A percentile compares a stretch with the other conserved stretches of the same genome.
Evolutionary conservation across 768 basidiomycete genomes (phyloP).

Genomic region (Dioszegia aurantiaca): DNA sequence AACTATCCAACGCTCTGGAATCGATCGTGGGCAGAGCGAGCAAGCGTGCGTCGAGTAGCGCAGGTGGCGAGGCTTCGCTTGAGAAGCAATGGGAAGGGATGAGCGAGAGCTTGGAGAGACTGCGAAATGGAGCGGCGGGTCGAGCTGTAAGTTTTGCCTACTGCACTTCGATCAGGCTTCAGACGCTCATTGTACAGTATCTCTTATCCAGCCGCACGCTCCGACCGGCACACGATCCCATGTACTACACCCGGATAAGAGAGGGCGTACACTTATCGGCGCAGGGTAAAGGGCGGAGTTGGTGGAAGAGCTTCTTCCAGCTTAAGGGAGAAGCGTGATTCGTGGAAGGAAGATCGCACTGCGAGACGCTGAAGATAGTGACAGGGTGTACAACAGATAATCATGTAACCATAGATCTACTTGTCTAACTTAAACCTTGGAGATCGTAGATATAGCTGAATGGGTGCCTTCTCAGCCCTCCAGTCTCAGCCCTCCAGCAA

Average conservation of each 20-base stretch:
- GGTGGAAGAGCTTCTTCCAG: constrained; percentile 51
- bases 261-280: constrained; percentile 43
- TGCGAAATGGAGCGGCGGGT: constrained; percentile 12
- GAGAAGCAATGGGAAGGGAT: constrained; percentile 22
- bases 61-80: neutral
- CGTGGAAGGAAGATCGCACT: too few species aligned
- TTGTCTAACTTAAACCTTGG: too few species aligned
- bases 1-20: constrained; percentile 45
- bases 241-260: constrained; percentile 43
- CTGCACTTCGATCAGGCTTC: too few species aligned
- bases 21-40: constrained; percentile 21
- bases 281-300: constrained; percentile 43
- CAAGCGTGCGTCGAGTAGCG: constrained; percentile 15
- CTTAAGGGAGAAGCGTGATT: constrained; percentile 46
- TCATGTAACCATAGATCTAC: too few species aligned
- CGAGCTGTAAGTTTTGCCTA: constrained; percentile 18
- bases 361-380: too few species aligned
- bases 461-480: too few species aligned
- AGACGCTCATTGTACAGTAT: too few species aligned
- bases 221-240: constrained; percentile 44
- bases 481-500: constrained; percentile 40
- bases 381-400: too few species aligned
- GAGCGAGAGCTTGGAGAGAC: constrained; percentile 21
- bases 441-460: too few species aligned
- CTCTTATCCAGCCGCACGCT: constrained; percentile 34